Conservation (phyloP, 371 early-diverging fungal genomes). For the Rhizopus sp. region DNA sequence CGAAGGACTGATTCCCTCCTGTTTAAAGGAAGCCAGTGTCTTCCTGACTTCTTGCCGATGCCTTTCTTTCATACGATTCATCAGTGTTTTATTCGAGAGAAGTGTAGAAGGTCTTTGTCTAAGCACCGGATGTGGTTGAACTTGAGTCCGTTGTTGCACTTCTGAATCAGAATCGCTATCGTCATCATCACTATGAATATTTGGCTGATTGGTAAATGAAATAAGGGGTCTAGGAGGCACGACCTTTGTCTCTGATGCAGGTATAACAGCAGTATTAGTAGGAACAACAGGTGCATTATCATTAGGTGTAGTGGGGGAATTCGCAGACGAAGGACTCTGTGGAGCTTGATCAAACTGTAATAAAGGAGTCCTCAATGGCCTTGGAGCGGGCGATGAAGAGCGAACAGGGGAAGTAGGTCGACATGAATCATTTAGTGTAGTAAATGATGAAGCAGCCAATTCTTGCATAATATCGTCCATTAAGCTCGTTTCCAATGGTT, state of each 20-base stretch:
- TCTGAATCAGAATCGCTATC: constrained; percentile 8
- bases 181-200: constrained; percentile 1
- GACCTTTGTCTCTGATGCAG: constrained; percentile 4
- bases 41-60: constrained; percentile 27
- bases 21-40: constrained; percentile 16
- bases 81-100: constrained; percentile 5
- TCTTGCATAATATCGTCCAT: constrained; percentile 36
- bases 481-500: constrained; percentile 13
- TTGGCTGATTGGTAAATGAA: constrained; percentile 10
- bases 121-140: no score
- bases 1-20: constrained; percentile 4
- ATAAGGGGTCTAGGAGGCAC: constrained; percentile 16
- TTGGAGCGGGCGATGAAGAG: neutral
- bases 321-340: constrained; percentile 16
- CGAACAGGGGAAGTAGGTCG: neutral
- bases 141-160: neutral
- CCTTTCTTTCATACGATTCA: constrained; percentile 35
- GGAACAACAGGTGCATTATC: neutral
- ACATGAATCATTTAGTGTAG: neutral
- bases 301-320: neutral
- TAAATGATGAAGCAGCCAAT: constrained; percentile 6
- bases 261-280: neutral
- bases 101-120: constrained; percentile 2
- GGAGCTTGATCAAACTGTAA: neutral
- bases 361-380: neutral